Conservation (phyloP, 805 yeast species). For the Wickerhamomyces canadensis region DNA sequence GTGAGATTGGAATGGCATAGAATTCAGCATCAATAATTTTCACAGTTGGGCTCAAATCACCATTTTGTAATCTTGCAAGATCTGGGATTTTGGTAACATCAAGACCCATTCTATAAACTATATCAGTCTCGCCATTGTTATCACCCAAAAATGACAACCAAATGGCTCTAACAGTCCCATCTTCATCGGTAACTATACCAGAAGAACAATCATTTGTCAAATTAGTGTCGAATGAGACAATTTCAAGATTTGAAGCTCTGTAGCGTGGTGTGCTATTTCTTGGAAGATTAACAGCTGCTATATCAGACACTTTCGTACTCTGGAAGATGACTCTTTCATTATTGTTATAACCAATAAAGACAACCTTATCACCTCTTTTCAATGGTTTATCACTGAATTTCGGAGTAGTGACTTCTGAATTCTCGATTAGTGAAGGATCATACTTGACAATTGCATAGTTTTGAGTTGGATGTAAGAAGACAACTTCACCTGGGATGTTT, state of each 20-base stretch:
- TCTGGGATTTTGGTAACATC: conserved; percentile 62
- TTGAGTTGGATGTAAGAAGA: conserved; percentile 81
- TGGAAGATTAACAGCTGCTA: conserved; percentile 70
- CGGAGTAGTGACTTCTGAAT: conserved; percentile 63
- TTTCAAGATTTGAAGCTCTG: conserved; percentile 79
- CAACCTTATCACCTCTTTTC: conserved; percentile 67
- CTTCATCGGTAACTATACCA: conserved; percentile 71
- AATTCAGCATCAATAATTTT: conserved; percentile 79
- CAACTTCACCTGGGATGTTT: conserved; percentile 72
- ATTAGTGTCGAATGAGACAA: conserved; percentile 68
- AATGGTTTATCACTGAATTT: conserved; percentile 49
- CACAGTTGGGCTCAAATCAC: conserved; percentile 48
- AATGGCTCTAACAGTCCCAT: conserved; percentile 76
- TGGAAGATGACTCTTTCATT: conserved; percentile 65
- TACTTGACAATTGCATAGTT: conserved; percentile 81
- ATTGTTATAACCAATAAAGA: conserved; percentile 78
- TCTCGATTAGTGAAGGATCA: conserved; percentile 68
- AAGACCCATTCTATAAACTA: conserved; percentile 66
- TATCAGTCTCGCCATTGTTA: conserved; percentile 53
- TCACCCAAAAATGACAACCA: conserved; percentile 87
- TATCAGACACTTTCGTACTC: conserved; percentile 71
- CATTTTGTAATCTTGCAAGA: conserved; percentile 48
- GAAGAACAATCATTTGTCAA: conserved; percentile 69
- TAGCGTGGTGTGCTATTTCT: conserved; percentile 71
- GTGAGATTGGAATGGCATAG: conserved; percentile 57